A percentile compares a stretch with the other conserved stretches of the same genome.
These are phyloP conservation scores for Sordariomycetes sp. DNA, from an alignment of 2,329 filamentous ascomycete genomes.

Conservation along the genomic window DNA sequence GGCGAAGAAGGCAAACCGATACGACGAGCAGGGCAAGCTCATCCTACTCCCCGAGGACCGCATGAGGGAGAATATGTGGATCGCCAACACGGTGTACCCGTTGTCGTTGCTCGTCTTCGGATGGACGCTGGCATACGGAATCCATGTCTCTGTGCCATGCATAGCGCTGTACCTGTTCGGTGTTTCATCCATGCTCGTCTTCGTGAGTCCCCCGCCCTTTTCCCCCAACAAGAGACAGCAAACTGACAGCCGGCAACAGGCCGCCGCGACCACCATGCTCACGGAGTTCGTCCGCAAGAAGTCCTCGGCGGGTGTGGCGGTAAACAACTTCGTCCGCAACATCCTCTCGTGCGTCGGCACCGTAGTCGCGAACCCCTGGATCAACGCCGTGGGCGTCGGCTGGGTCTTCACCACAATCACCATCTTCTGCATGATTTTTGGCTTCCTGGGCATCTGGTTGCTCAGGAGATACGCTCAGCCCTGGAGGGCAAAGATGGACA, in stretches of 20 bases:
- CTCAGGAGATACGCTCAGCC: slow-evolving; percentile 50
- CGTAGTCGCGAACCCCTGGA: slow-evolving; percentile 61
- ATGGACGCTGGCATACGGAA: slow-evolving; percentile 59
- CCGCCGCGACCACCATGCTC: slow-evolving; percentile 68
- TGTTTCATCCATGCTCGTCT: slow-evolving; percentile 69
- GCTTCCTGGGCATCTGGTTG: slow-evolving; percentile 47
- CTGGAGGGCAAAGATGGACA: slow-evolving; percentile 59
- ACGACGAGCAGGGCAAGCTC: slow-evolving; percentile 56
- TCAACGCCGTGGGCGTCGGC: slow-evolving; percentile 62
- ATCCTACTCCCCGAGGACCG: slow-evolving; percentile 70
- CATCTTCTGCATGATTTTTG: slow-evolving; percentile 45
- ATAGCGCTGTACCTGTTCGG: slow-evolving; percentile 69
- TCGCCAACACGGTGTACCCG: slow-evolving; percentile 63
- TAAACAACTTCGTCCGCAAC: slow-evolving; percentile 76
- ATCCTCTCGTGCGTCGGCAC: slow-evolving; percentile 66
- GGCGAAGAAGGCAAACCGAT: slow-evolving; percentile 59
- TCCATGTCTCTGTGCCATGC: slow-evolving; percentile 54
- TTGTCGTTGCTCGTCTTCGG: slow-evolving; percentile 66
- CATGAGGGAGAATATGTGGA: slow-evolving; percentile 74
- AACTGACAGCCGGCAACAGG: slow-evolving; percentile 13
- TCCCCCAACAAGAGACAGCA: background rate
- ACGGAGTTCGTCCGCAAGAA: slow-evolving; percentile 73
- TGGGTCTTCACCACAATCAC: slow-evolving; percentile 58
- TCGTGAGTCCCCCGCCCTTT: slow-evolving; percentile 32
- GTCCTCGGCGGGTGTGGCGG: slow-evolving; percentile 63